Conservation (phyloP, 2,329 filamentous ascomycete species). For the Fusarium brachygibbosum region DNA sequence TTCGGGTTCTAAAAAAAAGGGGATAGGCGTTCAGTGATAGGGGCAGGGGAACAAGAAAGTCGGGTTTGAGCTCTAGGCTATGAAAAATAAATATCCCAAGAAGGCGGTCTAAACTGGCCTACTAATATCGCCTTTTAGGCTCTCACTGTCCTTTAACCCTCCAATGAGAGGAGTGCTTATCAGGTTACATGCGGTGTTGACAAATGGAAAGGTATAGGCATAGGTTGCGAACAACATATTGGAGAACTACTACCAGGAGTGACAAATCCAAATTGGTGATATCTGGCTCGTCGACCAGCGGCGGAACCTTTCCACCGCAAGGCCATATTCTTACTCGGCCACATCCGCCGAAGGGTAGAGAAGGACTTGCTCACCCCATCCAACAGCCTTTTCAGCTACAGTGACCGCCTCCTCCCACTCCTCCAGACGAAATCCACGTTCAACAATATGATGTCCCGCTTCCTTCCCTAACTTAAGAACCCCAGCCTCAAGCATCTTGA, state of each 20-base stretch:
- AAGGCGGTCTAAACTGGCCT: too few relatives aligned
- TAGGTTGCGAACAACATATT: too few relatives aligned
- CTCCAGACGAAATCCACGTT: slow-evolving; percentile 9
- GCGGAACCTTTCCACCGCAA: too few relatives aligned
- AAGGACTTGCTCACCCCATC: slow-evolving; percentile 39
- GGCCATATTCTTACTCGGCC: neutral
- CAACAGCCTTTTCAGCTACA: slow-evolving; percentile 13
- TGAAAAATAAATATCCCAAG: neutral
- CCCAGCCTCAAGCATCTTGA: slow-evolving; percentile 34
- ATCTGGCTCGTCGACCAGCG: too few relatives aligned
- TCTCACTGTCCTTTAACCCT: too few relatives aligned
- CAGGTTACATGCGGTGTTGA: too few relatives aligned
- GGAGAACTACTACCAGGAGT: too few relatives aligned
- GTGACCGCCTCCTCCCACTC: slow-evolving; percentile 31
- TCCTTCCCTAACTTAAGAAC: slow-evolving; percentile 29
- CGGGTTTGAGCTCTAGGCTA: neutral
- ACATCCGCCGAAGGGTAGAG: neutral
- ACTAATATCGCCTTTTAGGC: too few relatives aligned
- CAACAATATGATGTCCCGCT: slow-evolving; percentile 33
- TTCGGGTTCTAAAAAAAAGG: slow-evolving; percentile 20
- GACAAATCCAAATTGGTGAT: too few relatives aligned
- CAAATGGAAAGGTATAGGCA: too few relatives aligned
- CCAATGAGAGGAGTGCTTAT: too few relatives aligned
- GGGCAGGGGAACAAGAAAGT: too few relatives aligned
- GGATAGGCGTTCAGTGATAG: neutral